Evolutionary conservation across 78 protist genomes (phyloP).

Genomic region (Chrysochromulina tobinii): DNA sequence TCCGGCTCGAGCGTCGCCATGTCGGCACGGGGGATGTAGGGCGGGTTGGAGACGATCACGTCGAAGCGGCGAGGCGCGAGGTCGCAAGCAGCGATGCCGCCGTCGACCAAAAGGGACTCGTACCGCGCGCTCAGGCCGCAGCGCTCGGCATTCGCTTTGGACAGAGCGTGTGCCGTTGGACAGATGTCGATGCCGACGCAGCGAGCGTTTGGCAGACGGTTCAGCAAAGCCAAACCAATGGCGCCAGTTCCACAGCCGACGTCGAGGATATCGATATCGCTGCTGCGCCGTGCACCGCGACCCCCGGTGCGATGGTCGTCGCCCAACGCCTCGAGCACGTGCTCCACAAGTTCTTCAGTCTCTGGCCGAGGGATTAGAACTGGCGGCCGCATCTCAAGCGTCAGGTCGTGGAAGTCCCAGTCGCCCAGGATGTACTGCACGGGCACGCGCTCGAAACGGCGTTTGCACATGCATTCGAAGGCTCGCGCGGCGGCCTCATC

Average conservation of each 20-base stretch:
- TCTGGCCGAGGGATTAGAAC: neutral
- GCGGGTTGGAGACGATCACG: constrained; percentile 12
- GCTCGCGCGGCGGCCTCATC: too few species aligned
- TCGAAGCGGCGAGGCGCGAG: neutral
- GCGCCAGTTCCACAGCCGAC: constrained; percentile 34
- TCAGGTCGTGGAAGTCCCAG: neutral
- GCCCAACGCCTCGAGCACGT: neutral
- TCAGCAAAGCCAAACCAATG: constrained; percentile 2
- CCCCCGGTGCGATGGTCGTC: neutral
- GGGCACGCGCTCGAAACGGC: constrained; percentile 1
- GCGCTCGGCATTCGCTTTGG: neutral
- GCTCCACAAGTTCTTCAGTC: neutral
- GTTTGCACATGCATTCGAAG: neutral
- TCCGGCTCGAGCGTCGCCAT: neutral
- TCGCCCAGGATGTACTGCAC: constrained; percentile 14
- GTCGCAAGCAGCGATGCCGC: neutral
- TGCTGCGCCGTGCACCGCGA: neutral
- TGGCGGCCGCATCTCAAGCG: neutral
- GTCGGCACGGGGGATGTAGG: constrained; percentile 2
- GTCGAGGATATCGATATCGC: neutral
- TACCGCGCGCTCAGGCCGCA: neutral
- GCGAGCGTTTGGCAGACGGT: neutral
- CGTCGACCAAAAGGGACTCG: neutral
- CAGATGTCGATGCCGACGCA: neutral
- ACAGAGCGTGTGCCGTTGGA: neutral